Evolutionary conservation across 495 filamentous ascomycete species (phyloP).

Genomic region (Peziza echinospora): DNA sequence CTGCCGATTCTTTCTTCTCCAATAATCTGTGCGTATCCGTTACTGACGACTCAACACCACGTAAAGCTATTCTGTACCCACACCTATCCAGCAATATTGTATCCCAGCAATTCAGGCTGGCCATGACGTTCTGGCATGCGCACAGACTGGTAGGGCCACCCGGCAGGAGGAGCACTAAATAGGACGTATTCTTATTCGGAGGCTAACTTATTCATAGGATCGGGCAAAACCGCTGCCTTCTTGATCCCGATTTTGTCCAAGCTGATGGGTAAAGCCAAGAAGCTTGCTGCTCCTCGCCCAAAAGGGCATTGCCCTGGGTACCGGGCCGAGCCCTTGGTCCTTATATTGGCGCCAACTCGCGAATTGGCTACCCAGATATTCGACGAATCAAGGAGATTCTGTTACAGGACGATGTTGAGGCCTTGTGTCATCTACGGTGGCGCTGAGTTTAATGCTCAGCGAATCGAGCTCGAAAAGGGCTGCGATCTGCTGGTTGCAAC

Average conservation of each 20-base stretch:
- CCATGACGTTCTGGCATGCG: slow-evolving; percentile 63
- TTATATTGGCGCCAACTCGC: slow-evolving; percentile 68
- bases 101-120: slow-evolving; percentile 53
- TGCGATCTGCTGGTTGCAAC: slow-evolving; percentile 81
- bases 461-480: slow-evolving; percentile 49
- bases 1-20: too few species aligned
- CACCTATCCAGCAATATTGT: slow-evolving; percentile 66
- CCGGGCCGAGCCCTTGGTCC: slow-evolving; percentile 57
- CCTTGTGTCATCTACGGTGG: slow-evolving; percentile 86
- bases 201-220: slow-evolving; percentile 33
- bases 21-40: too few species aligned
- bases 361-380: slow-evolving; percentile 89
- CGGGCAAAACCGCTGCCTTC: slow-evolving; percentile 88
- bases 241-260: slow-evolving; percentile 72
- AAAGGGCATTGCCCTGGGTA: slow-evolving; percentile 17
- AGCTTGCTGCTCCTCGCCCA: slow-evolving; percentile 55
- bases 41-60: too few species aligned
- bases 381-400: slow-evolving; percentile 72
- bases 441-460: slow-evolving; percentile 41
- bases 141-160: slow-evolving; percentile 60
- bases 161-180: neutral
- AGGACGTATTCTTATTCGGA: too few species aligned
- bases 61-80: slow-evolving; percentile 38
- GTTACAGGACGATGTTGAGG: slow-evolving; percentile 83
- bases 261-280: slow-evolving; percentile 83